phyloP scores from a whole-genome alignment of 2,329 filamentous ascomycete species.

The Didymella sp. region DNA sequence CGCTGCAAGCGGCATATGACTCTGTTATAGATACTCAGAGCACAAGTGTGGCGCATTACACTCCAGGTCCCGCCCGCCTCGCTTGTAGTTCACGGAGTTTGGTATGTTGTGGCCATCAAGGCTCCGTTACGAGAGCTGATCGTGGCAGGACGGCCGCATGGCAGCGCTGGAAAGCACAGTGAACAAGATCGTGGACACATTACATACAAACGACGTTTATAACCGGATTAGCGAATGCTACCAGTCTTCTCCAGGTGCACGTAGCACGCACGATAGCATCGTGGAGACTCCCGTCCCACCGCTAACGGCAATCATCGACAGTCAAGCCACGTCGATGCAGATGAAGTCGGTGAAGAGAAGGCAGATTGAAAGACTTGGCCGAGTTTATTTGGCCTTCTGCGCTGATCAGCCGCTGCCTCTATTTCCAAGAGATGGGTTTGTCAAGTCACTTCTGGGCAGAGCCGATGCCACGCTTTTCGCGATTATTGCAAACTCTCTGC shows the following conservation, averaged over 20 bases:
- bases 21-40: background rate
- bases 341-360: background rate
- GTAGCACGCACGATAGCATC: background rate
- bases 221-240: too few species aligned
- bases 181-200: background rate
- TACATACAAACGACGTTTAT: background rate
- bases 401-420: constrained; percentile 3
- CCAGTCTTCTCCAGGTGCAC: too few species aligned
- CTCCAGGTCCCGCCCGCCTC: background rate
- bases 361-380: background rate
- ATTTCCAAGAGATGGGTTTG: background rate
- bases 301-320: background rate
- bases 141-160: background rate
- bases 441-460: background rate
- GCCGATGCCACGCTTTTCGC: background rate
- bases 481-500: background rate
- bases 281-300: background rate
- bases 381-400: background rate
- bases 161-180: background rate
- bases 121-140: background rate
- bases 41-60: background rate
- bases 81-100: background rate
- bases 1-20: background rate
- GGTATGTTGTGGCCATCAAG: background rate
- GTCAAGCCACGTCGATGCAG: background rate